Evolutionary conservation across 2,329 filamentous ascomycete genomes (phyloP), one percentile per base, ranked within the genome.

Genomic region (Pezicula neosporulosa): DNA sequence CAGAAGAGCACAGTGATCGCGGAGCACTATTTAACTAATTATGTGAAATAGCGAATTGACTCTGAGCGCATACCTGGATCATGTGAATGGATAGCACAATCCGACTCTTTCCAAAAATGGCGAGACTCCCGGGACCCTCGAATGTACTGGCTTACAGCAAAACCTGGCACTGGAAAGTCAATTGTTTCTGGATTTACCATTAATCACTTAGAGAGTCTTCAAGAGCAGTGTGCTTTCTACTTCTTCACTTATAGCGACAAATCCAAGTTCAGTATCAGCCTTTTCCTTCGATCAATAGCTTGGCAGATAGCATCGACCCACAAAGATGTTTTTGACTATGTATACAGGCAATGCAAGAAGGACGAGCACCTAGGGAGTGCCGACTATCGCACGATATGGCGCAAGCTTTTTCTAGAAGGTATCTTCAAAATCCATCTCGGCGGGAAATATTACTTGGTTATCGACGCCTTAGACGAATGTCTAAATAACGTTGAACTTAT

Each of bases 391-490:
- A 56, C 58, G 1, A 57, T 70, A 12, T 71, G 69, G 69, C 53
- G 55, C 2, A 68, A 63, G 43, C 0, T 70, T 0, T 70, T 70
- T 47, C 36, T 60, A 55, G 62, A 3, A 66, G n/a, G n/a, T n/a
- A 70, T 6, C 61, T 68, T 13, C 60, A 64, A 47, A 54, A 58
- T 8, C 21, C 27, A 6, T 50, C 52, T 12, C 49, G 44, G n/a
- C 51, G 55, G n/a, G n/a, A n/a, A n/a, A 7, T 61, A 69, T 27
- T 69, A 63, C 45, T 70, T 66, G 68, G 57, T 71, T 0, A 62
- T 71, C 19, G 69, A 71, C 56, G 67, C 59, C 1, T 37, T 70
- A 2, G 68, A 70, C 44, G 68, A 70, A 44, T 67, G 64, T 36
- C n/a, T n/a, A n/a, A n/a, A n/a, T n/a, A n/a, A n/a, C n/a, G n/a